Percentiles rank a stretch among this genome's conserved stretches.
Conservation (phyloP, 176 grass and related monocot genomes). For the Microstegium vimineum region DNA sequence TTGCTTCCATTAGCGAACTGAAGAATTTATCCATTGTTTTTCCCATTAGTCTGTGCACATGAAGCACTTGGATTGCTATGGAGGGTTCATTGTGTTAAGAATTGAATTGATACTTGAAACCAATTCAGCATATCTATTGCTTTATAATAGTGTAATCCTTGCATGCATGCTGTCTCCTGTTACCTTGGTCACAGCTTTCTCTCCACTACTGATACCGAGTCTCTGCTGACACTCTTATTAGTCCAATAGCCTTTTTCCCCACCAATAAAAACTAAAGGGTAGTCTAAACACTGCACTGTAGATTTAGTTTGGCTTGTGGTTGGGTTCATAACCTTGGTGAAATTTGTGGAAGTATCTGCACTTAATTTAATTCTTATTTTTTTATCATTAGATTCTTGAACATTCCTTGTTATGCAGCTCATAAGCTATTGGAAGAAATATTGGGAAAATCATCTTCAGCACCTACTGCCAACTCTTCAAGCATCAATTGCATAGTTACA, state of each 20-base stretch:
- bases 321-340: no score
- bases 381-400: background rate
- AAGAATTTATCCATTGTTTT: background rate
- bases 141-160: no score
- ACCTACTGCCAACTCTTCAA: constrained; percentile 20
- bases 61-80: background rate
- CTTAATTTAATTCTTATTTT: background rate
- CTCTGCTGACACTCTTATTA: background rate
- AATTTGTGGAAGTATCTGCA: background rate
- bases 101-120: background rate
- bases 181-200: background rate
- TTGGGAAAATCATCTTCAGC: constrained; percentile 30
- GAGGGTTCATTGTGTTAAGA: background rate
- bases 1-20: background rate
- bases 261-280: background rate
- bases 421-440: constrained; percentile 58
- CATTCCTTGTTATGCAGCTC: constrained; percentile 42
- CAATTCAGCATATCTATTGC: no score
- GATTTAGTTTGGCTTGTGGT: background rate
- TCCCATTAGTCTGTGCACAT: background rate
- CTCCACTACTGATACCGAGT: background rate
- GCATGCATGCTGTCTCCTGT: no score
- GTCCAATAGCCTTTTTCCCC: background rate
- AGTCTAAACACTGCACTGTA: background rate
- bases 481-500: constrained; percentile 77